Percentiles rank a stretch among this genome's conserved stretches.
phyloP scores from a whole-genome alignment of 2,329 filamentous ascomycete species.

The Pezicula radicicola region DNA sequence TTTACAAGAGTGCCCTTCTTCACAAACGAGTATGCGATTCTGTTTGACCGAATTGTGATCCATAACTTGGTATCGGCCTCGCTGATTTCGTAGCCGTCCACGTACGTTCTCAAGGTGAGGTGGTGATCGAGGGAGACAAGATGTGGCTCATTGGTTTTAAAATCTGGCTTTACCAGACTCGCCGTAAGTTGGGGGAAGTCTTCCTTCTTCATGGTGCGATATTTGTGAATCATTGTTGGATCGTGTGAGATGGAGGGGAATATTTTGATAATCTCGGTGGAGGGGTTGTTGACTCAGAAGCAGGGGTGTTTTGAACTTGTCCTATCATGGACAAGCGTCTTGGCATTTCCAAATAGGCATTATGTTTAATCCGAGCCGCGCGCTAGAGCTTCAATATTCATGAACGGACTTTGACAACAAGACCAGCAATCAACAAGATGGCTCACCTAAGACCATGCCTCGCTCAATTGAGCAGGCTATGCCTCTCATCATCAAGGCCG shows the following conservation, averaged over 20 bases:
- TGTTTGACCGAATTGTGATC: constrained; percentile 79
- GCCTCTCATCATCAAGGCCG: constrained; percentile 12
- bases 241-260: constrained; percentile 9
- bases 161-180: constrained; percentile 61
- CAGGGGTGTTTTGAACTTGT: background rate
- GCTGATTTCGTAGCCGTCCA: constrained; percentile 76
- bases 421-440: constrained; percentile 19
- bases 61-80: constrained; percentile 80
- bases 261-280: constrained; percentile 9
- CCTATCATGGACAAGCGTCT: too few relatives aligned
- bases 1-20: constrained; percentile 76
- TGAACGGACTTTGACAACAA: background rate
- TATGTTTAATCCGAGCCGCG: too few relatives aligned
- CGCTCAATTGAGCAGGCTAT: constrained; percentile 29
- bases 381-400: too few relatives aligned
- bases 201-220: constrained; percentile 50
- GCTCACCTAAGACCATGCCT: constrained; percentile 24
- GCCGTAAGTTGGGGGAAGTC: constrained; percentile 50
- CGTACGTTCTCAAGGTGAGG: constrained; percentile 80
- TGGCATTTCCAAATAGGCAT: too few relatives aligned
- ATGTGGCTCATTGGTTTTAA: constrained; percentile 75
- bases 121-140: constrained; percentile 81
- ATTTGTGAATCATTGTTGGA: constrained; percentile 10
- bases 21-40: constrained; percentile 77
- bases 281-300: background rate